Percentiles rank a stretch among this genome's conserved stretches.
Conservation (phyloP, 495 filamentous ascomycete species). For the Aspergillus kassunensis region DNA sequence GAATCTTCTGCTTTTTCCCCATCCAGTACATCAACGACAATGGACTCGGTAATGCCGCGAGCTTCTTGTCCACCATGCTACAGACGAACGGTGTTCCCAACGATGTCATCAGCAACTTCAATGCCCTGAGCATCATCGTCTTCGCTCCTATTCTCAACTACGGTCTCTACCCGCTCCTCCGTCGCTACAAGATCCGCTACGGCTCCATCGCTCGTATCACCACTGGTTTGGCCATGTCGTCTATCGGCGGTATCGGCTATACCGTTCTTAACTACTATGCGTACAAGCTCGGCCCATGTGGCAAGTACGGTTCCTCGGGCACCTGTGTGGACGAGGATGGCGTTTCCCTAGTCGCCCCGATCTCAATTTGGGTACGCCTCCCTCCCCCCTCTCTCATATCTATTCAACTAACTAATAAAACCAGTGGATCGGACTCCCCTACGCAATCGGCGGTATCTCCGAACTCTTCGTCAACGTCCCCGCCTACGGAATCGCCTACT, state of each 20-base stretch:
- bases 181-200: conserved; percentile 51
- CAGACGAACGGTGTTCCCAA: conserved; percentile 66
- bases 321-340: conserved; percentile 2
- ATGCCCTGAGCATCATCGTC: conserved; percentile 63
- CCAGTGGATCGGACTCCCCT: conserved; percentile 8
- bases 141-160: conserved; percentile 61
- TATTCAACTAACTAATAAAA: not conserved
- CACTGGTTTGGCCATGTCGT: conserved; percentile 57
- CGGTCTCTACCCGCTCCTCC: conserved; percentile 58
- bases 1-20: conserved; percentile 53
- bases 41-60: conserved; percentile 40
- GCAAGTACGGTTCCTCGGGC: not conserved
- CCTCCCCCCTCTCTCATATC: not conserved
- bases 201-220: conserved; percentile 65
- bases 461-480: conserved; percentile 12
- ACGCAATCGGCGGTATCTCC: conserved; percentile 10
- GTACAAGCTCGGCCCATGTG: conserved; percentile 2
- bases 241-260: conserved; percentile 39
- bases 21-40: conserved; percentile 50
- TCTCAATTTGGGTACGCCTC: not conserved
- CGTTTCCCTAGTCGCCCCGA: not conserved
- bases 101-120: conserved; percentile 67
- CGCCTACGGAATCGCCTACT: conserved; percentile 10
- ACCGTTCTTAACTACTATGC: conserved; percentile 6
- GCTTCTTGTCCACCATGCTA: conserved; percentile 58